Evolutionary conservation across 495 filamentous ascomycete genomes (phyloP).

Genomic region (Talaromyces nanjingensis): DNA sequence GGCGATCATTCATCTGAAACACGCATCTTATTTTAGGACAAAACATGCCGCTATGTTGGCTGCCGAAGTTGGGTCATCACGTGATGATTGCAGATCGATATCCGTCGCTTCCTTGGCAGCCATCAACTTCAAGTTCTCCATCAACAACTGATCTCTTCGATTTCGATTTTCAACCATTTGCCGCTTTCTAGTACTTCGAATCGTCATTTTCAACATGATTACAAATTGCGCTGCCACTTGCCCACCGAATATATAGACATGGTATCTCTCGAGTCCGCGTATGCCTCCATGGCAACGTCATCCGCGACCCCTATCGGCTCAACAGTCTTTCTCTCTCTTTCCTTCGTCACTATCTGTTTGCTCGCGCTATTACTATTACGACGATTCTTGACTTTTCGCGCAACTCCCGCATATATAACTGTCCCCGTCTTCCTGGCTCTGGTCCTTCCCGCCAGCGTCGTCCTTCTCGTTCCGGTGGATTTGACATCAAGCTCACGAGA

Average conservation of each 20-base stretch:
- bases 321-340: slow-evolving; percentile 63
- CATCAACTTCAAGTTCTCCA: neutral
- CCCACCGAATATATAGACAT: neutral
- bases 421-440: slow-evolving; percentile 90
- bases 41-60: too few relatives aligned
- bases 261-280: slow-evolving; percentile 5
- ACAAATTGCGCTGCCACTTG: neutral
- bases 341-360: slow-evolving; percentile 65
- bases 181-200: neutral
- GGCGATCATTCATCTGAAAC: too few relatives aligned
- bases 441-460: slow-evolving; percentile 84
- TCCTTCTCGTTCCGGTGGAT: slow-evolving; percentile 94
- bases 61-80: neutral
- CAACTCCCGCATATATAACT: slow-evolving; percentile 84
- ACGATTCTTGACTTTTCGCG: slow-evolving; percentile 81
- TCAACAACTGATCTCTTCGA: neutral
- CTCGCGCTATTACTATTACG: slow-evolving; percentile 77
- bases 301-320: slow-evolving; percentile 49
- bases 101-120: neutral
- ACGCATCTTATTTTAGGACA: too few relatives aligned
- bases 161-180: neutral
- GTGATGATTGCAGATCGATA: neutral
- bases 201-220: neutral
- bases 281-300: slow-evolving; percentile 20
- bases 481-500: slow-evolving; percentile 78